Percentiles rank a stretch among this genome's conserved stretches.
Evolutionary conservation across 23 red algal species (phyloP).

Genomic region (Pyropia haitanensis): DNA sequence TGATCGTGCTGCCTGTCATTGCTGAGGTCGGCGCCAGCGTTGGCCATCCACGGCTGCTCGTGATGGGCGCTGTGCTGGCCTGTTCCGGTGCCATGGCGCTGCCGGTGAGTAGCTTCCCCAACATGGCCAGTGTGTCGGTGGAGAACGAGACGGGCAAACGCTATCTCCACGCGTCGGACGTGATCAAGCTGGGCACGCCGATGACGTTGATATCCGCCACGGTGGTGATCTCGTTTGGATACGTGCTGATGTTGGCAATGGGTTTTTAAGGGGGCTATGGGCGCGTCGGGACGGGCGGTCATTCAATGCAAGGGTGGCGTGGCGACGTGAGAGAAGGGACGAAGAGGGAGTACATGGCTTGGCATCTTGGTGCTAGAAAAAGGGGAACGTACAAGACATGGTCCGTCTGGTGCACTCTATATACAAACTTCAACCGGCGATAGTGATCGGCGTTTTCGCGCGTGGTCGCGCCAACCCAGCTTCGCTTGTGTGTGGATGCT

Average conservation of each 20-base stretch:
- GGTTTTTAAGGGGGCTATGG: slow-evolving; percentile 2
- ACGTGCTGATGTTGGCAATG: slow-evolving; percentile 8
- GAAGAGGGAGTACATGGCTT: too few relatives aligned
- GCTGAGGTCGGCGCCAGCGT: slow-evolving; percentile 70
- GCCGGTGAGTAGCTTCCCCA: slow-evolving; percentile 78
- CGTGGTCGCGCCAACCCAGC: too few relatives aligned
- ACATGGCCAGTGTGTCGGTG: slow-evolving; percentile 73
- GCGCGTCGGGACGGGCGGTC: too few relatives aligned
- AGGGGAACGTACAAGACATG: too few relatives aligned
- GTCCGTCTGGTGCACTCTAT: too few relatives aligned
- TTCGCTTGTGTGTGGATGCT: too few relatives aligned
- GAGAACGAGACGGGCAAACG: slow-evolving; percentile 68
- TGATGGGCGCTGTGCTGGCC: slow-evolving; percentile 81
- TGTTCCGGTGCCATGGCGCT: slow-evolving; percentile 93
- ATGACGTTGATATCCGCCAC: slow-evolving; percentile 56
- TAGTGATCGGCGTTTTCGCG: too few relatives aligned
- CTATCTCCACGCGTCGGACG: slow-evolving; percentile 60
- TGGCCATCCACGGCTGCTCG: slow-evolving; percentile 80
- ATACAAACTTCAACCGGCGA: too few relatives aligned
- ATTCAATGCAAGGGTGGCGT: too few relatives aligned
- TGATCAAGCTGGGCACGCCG: slow-evolving; percentile 41
- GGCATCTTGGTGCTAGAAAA: too few relatives aligned
- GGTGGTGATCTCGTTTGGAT: slow-evolving; percentile 40
- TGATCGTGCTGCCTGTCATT: slow-evolving; percentile 81
- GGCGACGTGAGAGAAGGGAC: too few relatives aligned